A percentile compares a stretch with the other conserved stretches of the same genome.
Evolutionary conservation across 257 asterid species (phyloP).

Genomic region (Fraxinus pennsylvanica): DNA sequence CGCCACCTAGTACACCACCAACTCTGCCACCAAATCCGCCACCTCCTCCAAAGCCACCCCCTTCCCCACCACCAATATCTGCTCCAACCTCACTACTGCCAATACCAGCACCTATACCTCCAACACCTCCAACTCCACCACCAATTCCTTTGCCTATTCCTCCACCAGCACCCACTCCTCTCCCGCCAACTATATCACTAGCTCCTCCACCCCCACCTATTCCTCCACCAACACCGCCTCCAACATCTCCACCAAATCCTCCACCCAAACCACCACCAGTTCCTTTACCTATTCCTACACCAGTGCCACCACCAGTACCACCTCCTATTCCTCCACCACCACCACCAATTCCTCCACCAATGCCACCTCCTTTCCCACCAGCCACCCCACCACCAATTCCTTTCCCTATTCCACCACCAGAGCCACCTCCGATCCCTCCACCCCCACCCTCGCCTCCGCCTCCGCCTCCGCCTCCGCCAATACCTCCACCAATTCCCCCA

Average conservation of each 20-base stretch:
- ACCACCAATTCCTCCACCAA: constrained; percentile 16
- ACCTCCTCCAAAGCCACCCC: neutral
- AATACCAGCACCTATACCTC: neutral
- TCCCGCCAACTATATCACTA: neutral
- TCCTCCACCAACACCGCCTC: constrained; percentile 10
- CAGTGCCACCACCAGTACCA: neutral
- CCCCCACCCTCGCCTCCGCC: neutral
- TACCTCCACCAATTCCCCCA: constrained; percentile 1
- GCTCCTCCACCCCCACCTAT: neutral
- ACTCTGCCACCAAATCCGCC: constrained; percentile 5
- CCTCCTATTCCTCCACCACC: constrained; percentile 23
- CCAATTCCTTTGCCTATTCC: constrained; percentile 10
- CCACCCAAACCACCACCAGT: constrained; percentile 16
- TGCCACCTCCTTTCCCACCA: constrained; percentile 9
- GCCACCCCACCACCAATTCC: constrained; percentile 21
- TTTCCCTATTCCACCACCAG: constrained; percentile 13
- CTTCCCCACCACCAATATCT: neutral
- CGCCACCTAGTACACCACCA: constrained; percentile 9
- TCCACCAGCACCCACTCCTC: constrained; percentile 17
- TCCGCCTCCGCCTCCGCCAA: neutral
- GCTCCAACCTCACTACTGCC: constrained; percentile 26
- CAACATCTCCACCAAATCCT: neutral
- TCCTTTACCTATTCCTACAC: neutral
- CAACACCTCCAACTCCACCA: neutral
- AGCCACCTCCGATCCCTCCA: constrained; percentile 5